These are phyloP conservation scores for Solanum microdontum DNA, from an alignment of 257 asterid genomes.

Conservation along the genomic window DNA sequence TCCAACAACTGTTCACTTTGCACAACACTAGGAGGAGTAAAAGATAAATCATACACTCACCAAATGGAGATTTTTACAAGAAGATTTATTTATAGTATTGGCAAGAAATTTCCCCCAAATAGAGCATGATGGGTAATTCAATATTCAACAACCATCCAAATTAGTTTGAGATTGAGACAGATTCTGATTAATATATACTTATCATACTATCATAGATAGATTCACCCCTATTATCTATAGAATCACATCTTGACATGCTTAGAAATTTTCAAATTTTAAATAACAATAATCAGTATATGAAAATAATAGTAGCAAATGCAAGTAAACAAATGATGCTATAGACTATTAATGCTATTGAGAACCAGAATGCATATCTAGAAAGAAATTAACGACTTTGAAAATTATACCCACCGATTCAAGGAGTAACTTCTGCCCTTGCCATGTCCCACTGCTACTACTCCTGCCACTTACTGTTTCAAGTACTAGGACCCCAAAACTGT, in stretches of 20 bases:
- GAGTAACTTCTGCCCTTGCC: slow-evolving; percentile 58
- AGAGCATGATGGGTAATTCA: neutral
- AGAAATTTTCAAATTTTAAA: neutral
- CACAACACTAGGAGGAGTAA: neutral
- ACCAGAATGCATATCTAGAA: neutral
- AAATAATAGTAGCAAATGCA: neutral
- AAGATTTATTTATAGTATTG: neutral
- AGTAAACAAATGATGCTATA: neutral
- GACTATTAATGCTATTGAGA: neutral
- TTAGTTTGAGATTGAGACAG: neutral
- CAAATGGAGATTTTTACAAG: neutral
- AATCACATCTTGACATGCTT: neutral
- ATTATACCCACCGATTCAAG: slow-evolving; percentile 63
- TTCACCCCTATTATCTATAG: neutral
- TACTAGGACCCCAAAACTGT: slow-evolving; percentile 76
- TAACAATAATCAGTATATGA: neutral
- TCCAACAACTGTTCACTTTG: neutral
- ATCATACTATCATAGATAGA: neutral
- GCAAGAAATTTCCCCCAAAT: neutral
- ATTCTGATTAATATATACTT: neutral
- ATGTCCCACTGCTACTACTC: slow-evolving; percentile 44
- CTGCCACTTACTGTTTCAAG: slow-evolving; percentile 75
- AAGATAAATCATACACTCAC: neutral
- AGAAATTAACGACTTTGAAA: neutral
- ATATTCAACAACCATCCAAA: neutral